Percentiles rank a stretch among this genome's conserved stretches.
Conservation (phyloP, 2,329 filamentous ascomycete genomes). For the Dissoconium aciculare region DNA sequence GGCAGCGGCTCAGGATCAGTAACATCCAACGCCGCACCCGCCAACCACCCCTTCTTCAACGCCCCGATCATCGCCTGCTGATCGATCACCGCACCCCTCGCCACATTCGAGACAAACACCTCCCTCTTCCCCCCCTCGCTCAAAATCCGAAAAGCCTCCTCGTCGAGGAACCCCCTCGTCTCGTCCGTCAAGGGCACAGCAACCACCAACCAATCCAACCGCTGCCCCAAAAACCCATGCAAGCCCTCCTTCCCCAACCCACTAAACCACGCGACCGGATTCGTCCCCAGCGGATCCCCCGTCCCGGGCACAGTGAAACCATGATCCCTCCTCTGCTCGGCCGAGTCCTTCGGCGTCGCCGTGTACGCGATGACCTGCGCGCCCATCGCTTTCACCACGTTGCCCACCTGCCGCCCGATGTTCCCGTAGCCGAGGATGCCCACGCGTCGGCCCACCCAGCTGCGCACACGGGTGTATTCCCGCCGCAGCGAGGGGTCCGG, state of each 20-base stretch:
- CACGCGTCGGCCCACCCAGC: conserved; percentile 43
- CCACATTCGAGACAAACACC: conserved; percentile 54
- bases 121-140: conserved; percentile 18
- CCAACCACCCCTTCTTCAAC: conserved; percentile 40
- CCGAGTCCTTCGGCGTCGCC: conserved; percentile 50
- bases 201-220: conserved; percentile 43
- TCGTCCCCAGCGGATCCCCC: conserved; percentile 41
- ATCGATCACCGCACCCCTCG: conserved; percentile 48
- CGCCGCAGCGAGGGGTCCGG: conserved; percentile 16
- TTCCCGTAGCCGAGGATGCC: conserved; percentile 49
- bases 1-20: conserved; percentile 68
- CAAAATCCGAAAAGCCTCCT: conserved; percentile 35
- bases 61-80: conserved; percentile 49
- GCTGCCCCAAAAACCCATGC: conserved; percentile 39
- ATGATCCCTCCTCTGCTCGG: conserved; percentile 47
- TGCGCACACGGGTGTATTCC: conserved; percentile 25
- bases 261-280: conserved; percentile 43
- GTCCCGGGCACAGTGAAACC: conserved; percentile 56
- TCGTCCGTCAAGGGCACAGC: conserved; percentile 41
- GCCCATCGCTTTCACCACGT: conserved; percentile 34
- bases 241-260: conserved; percentile 38
- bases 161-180: conserved; percentile 41
- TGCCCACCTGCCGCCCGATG: conserved; percentile 42
- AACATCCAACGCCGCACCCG: conserved; percentile 62
- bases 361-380: conserved; percentile 65